A percentile compares a stretch with the other conserved stretches of the same genome.
Conservation (phyloP, 257 asterid species). For the Primulina tabacum region DNA sequence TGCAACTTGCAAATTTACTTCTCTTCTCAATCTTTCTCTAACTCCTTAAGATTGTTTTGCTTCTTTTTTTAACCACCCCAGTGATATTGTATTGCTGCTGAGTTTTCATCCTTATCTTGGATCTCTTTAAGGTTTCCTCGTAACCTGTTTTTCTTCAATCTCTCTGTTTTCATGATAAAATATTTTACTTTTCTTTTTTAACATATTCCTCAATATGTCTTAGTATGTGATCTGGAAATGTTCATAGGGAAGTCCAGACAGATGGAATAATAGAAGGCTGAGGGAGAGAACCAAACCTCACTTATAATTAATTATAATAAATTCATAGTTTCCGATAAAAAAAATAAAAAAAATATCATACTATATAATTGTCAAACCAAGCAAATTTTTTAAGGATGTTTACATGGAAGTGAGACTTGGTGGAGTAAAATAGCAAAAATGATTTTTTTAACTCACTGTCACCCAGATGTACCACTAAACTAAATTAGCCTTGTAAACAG, state of each 20-base stretch:
- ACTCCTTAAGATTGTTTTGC: background rate
- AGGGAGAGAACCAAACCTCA: background rate
- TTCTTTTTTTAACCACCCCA: background rate
- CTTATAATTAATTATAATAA: no score
- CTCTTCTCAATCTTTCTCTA: background rate
- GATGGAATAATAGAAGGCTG: background rate
- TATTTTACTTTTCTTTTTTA: no score
- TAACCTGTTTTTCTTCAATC: background rate
- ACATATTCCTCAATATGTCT: no score
- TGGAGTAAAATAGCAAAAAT: background rate
- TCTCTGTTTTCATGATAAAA: background rate
- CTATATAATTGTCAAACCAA: conserved; percentile 1
- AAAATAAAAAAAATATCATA: no score
- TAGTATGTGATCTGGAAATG: no score
- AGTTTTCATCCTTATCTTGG: background rate
- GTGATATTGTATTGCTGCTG: background rate
- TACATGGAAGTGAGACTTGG: background rate
- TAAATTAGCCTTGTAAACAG: background rate
- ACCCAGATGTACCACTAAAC: background rate
- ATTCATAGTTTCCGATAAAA: no score
- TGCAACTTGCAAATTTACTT: background rate
- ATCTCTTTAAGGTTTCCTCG: background rate
- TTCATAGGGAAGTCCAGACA: no score
- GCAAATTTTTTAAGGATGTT: background rate
- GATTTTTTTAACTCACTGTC: background rate